Percentiles rank a stretch among this genome's conserved stretches.
These are phyloP conservation scores for Phaeosphaeria sp. DNA, from an alignment of 2,329 filamentous ascomycete species.

Conservation along the genomic window DNA sequence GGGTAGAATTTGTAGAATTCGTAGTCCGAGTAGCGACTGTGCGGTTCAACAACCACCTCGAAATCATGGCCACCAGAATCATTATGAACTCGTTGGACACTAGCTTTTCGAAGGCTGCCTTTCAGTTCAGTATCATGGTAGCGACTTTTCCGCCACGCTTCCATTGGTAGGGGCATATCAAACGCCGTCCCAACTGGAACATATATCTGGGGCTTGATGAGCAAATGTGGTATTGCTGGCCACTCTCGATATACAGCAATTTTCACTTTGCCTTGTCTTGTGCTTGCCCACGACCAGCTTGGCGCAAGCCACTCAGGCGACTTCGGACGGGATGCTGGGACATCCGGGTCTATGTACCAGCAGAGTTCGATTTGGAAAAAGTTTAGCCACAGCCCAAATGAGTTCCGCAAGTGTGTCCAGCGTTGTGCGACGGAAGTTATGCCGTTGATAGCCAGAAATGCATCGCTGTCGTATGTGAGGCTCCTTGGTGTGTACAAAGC, in stretches of 20 bases:
- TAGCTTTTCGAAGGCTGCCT: not conserved
- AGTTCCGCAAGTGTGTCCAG: not conserved
- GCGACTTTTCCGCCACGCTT: not conserved
- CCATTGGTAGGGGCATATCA: not conserved
- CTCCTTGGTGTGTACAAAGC: not conserved
- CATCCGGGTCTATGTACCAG: not conserved
- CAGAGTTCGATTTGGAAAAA: not conserved
- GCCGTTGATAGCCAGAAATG: not conserved
- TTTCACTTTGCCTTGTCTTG: not conserved
- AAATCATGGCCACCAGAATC: not conserved
- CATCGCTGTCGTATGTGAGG: not conserved
- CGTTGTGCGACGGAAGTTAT: not conserved
- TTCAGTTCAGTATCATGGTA: not conserved
- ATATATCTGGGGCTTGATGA: not conserved
- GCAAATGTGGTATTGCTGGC: not conserved
- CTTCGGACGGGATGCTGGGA: not conserved
- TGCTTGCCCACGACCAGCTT: not conserved
- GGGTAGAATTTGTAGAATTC: not conserved
- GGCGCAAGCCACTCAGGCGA: not conserved
- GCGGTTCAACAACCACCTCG: not conserved
- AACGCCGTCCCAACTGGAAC: not conserved
- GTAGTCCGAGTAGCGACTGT: not conserved
- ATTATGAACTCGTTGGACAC: not conserved
- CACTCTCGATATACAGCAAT: not conserved
- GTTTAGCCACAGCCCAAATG: not conserved